A percentile compares a stretch with the other conserved stretches of the same genome.
Evolutionary conservation across 108 stramenopile genomes (phyloP).

Genomic region (Licmophora abbreviata): DNA sequence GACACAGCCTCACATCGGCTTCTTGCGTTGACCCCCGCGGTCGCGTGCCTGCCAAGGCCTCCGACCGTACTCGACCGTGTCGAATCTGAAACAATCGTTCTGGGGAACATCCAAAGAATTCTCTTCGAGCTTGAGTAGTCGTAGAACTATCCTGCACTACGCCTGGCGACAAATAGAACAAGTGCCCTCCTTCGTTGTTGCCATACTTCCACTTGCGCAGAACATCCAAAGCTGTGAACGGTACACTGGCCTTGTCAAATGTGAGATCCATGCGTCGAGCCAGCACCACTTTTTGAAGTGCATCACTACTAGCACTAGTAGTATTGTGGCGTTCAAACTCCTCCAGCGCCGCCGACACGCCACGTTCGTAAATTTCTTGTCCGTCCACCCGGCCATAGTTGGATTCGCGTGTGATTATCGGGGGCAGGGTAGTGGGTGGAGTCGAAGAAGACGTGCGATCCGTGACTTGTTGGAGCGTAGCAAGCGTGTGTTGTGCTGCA

Average conservation of each 20-base stretch:
- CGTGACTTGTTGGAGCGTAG: constrained; percentile 29
- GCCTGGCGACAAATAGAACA: constrained; percentile 60
- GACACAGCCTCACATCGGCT: constrained; percentile 53
- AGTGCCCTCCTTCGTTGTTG: constrained; percentile 59
- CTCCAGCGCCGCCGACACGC: constrained; percentile 44
- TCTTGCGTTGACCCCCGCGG: constrained; percentile 61
- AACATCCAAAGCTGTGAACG: constrained; percentile 41
- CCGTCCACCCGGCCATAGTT: constrained; percentile 28
- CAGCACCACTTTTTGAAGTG: constrained; percentile 61
- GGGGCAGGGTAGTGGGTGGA: constrained; percentile 64
- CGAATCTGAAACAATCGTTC: constrained; percentile 68
- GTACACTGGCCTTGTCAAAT: constrained; percentile 24
- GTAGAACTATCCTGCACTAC: neutral
- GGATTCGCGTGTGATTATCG: constrained; percentile 49
- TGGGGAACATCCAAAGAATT: constrained; percentile 79
- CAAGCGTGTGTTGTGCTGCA: constrained; percentile 24
- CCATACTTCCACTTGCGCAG: constrained; percentile 64
- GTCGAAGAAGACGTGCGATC: constrained; percentile 29
- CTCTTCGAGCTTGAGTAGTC: constrained; percentile 11
- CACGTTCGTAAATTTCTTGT: constrained; percentile 59
- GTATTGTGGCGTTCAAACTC: constrained; percentile 14
- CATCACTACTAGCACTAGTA: neutral
- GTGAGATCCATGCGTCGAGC: constrained; percentile 56
- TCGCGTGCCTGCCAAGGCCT: constrained; percentile 82
- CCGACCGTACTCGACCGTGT: constrained; percentile 35